Evolutionary conservation across 768 basidiomycete genomes (phyloP).

Genomic region (Austroboletus festivus): DNA sequence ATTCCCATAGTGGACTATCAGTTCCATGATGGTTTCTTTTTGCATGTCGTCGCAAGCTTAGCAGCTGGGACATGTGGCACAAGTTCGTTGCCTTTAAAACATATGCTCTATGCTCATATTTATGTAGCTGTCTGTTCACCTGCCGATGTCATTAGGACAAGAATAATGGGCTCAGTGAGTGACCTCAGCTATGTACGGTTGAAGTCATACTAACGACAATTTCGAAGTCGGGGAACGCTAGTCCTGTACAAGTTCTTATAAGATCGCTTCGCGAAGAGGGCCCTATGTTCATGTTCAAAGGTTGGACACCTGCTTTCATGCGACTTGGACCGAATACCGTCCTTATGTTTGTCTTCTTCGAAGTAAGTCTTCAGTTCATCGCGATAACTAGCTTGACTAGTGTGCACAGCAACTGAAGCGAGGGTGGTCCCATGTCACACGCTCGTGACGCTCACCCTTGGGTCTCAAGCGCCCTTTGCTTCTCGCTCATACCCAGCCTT

Average conservation of each 20-base stretch:
- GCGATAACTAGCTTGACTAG: conserved; percentile 3
- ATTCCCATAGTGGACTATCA: conserved; percentile 58
- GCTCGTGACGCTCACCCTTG: neutral
- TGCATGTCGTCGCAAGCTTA: conserved; percentile 68
- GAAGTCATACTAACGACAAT: conserved; percentile 1
- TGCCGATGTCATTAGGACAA: conserved; percentile 71
- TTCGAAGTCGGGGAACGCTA: conserved; percentile 48
- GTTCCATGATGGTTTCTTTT: conserved; percentile 58
- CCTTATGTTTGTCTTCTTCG: conserved; percentile 81
- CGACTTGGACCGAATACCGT: conserved; percentile 83
- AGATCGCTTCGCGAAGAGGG: conserved; percentile 72
- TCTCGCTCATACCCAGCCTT: neutral
- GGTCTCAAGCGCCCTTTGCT: neutral
- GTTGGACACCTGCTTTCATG: conserved; percentile 87
- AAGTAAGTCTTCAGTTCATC: conserved; percentile 43
- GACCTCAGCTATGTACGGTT: neutral
- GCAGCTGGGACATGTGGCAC: conserved; percentile 75
- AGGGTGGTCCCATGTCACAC: conserved; percentile 41
- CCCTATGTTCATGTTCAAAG: conserved; percentile 75
- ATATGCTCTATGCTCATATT: conserved; percentile 3
- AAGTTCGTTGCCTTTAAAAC: conserved; percentile 43
- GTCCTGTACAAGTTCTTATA: conserved; percentile 49
- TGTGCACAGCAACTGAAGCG: conserved; percentile 64
- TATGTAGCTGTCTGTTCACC: conserved; percentile 70
- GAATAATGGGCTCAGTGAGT: conserved; percentile 73